Conservation (phyloP, 2,329 filamentous ascomycete species). For the Coccinonectria pachysandricola region DNA sequence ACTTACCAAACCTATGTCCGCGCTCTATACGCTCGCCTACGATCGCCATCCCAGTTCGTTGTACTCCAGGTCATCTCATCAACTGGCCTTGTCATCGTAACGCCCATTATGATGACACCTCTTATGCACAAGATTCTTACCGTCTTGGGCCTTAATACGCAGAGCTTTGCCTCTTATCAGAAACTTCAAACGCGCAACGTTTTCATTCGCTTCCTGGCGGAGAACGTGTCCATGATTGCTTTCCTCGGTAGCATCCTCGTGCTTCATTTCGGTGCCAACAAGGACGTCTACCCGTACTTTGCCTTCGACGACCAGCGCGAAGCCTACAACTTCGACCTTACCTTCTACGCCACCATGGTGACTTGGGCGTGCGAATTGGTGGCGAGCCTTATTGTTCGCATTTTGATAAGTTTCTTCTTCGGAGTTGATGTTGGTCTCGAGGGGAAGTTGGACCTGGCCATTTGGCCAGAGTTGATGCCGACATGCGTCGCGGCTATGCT, state of each 20-base stretch:
- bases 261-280: constrained; percentile 56
- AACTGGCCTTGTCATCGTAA: constrained; percentile 50
- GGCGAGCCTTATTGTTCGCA: constrained; percentile 49
- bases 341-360: constrained; percentile 51
- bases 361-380: constrained; percentile 59
- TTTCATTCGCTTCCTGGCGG: constrained; percentile 56
- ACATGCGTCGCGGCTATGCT: constrained; percentile 56
- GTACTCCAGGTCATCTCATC: constrained; percentile 55
- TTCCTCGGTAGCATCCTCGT: constrained; percentile 57
- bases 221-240: constrained; percentile 59
- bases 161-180: constrained; percentile 53
- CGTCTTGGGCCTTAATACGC: constrained; percentile 44
- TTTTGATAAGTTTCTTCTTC: constrained; percentile 48
- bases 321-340: constrained; percentile 52
- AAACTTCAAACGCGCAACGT: constrained; percentile 57
- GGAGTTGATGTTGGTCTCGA: constrained; percentile 53
- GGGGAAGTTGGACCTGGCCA: constrained; percentile 52
- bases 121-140: constrained; percentile 45
- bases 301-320: constrained; percentile 43
- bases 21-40: constrained; percentile 56
- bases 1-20: constrained; percentile 65
- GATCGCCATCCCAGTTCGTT: constrained; percentile 55
- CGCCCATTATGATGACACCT: constrained; percentile 52
- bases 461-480: constrained; percentile 58
- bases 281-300: constrained; percentile 60